Conservation (phyloP, 2,329 filamentous ascomycete genomes). For the Cordyceps fumosorosea region DNA sequence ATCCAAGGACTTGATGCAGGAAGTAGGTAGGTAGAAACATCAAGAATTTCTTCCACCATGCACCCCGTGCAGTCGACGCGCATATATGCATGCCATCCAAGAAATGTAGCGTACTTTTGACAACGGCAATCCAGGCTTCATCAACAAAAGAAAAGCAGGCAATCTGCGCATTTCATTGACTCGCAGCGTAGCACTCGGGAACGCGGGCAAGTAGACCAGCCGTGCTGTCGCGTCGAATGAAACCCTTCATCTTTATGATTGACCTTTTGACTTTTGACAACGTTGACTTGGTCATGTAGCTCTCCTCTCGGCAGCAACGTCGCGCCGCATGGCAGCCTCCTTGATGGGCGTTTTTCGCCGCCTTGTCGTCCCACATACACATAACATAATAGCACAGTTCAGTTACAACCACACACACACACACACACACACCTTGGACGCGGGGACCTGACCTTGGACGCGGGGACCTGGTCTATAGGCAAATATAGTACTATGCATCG, state of each 20-base stretch:
- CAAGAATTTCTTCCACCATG: background rate
- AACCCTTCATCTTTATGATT: background rate
- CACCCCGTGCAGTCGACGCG: too few relatives aligned
- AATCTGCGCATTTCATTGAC: too few relatives aligned
- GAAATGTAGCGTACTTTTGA: background rate
- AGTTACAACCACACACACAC: background rate
- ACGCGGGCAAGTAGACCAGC: background rate
- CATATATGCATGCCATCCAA: too few relatives aligned
- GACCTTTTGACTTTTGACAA: background rate
- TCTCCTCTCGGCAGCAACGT: background rate
- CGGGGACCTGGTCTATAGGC: background rate
- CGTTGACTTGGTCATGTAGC: background rate
- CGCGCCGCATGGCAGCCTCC: background rate
- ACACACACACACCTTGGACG: background rate
- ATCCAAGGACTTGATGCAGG: background rate
- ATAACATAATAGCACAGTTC: too few relatives aligned
- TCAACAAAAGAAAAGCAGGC: background rate
- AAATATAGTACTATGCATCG: constrained; percentile 6
- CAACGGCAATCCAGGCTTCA: background rate
- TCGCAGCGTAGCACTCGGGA: background rate
- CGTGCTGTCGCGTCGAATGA: background rate
- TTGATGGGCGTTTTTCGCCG: too few relatives aligned
- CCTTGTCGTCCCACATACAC: background rate
- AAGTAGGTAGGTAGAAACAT: background rate
- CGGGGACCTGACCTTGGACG: too few relatives aligned